These are phyloP conservation scores for Dryadomyces quercivorus DNA, from an alignment of 2,329 filamentous ascomycete species.

Conservation along the genomic window DNA sequence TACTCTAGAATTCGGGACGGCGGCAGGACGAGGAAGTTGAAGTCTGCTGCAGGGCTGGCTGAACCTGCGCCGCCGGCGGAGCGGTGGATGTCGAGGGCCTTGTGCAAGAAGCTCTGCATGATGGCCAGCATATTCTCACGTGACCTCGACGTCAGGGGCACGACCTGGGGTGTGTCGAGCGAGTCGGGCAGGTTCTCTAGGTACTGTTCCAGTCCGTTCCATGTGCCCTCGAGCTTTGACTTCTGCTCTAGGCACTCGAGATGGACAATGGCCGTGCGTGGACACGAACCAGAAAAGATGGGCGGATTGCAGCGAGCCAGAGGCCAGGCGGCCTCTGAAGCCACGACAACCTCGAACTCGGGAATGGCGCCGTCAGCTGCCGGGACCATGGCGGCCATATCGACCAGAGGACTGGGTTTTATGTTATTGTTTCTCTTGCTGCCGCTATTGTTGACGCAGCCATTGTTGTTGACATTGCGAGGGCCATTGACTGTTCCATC, in stretches of 20 bases:
- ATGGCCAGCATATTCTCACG: conserved; percentile 61
- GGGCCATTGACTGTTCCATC: conserved; percentile 14
- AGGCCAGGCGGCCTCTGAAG: conserved; percentile 37
- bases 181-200: conserved; percentile 22
- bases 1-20: conserved; percentile 54
- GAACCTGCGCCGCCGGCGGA: conserved; percentile 31
- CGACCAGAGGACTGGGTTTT: conserved; percentile 11
- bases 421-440: neutral
- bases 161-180: conserved; percentile 26
- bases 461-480: neutral
- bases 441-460: too few relatives aligned
- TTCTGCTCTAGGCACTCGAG: conserved; percentile 37
- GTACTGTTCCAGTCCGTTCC: conserved; percentile 31
- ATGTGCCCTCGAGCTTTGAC: conserved; percentile 33
- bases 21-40: conserved; percentile 54
- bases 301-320: conserved; percentile 37
- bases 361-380: conserved; percentile 21
- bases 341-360: conserved; percentile 34
- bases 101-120: conserved; percentile 57
- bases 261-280: conserved; percentile 37
- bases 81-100: conserved; percentile 56
- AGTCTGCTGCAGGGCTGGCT: conserved; percentile 23
- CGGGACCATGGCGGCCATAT: conserved; percentile 16
- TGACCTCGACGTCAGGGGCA: conserved; percentile 34
- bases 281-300: conserved; percentile 30